phyloP scores from a whole-genome alignment of 2,329 filamentous ascomycete species.

The Hypoxylon sp. region DNA sequence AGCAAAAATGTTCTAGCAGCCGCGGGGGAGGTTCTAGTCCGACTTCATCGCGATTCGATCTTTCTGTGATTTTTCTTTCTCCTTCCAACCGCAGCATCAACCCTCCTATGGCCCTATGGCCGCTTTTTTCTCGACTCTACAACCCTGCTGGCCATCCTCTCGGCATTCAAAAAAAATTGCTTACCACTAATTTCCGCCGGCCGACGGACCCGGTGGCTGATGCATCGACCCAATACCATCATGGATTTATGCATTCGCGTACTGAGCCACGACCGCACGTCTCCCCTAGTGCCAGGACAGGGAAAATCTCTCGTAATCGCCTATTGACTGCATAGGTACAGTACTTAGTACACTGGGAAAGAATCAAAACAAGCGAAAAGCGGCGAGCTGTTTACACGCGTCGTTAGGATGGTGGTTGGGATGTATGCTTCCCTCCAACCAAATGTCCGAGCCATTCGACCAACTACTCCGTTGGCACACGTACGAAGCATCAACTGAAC shows the following conservation, averaged over 20 bases:
- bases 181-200: conserved; percentile 15
- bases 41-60: conserved; percentile 13
- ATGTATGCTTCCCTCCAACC: conserved; percentile 10
- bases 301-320: conserved; percentile 24
- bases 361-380: conserved; percentile 14
- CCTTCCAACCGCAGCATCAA: conserved; percentile 2
- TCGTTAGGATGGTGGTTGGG: conserved; percentile 13
- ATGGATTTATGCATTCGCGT: not conserved
- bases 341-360: conserved; percentile 13
- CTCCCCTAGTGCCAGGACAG: conserved; percentile 9
- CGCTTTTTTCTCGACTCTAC: not conserved
- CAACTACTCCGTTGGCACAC: not conserved
- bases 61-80: conserved; percentile 2
- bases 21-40: conserved; percentile 2
- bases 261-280: conserved; percentile 34
- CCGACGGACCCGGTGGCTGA: conserved; percentile 20
- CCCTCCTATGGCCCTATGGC: not conserved
- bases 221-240: conserved; percentile 11
- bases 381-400: conserved; percentile 16
- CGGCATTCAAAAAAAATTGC: conserved; percentile 17
- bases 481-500: not conserved
- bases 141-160: conserved; percentile 8
- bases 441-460: not conserved
- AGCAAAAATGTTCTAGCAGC: conserved; percentile 8
- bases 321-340: conserved; percentile 17